Base-by-base conservation (phyloP, 1,284 basidiomycete species). In the Dichomitus squalens region DNA sequence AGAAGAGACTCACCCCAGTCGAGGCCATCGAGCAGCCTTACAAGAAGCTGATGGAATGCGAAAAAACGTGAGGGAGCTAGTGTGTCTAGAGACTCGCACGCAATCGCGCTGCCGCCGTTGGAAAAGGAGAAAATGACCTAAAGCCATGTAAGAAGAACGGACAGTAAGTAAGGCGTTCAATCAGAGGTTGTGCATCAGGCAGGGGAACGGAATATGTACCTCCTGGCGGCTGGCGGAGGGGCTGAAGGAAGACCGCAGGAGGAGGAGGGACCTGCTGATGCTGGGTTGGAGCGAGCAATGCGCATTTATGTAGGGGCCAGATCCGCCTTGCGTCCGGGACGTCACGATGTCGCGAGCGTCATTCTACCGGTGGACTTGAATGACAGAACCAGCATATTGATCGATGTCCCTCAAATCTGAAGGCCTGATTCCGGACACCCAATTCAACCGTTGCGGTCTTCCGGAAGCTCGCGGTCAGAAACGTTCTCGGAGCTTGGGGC, bases 1-100 rank as follows among this genome's bases (percentile, higher is more conserved):
- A 36, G 18, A n/a, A 36, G 4, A 11, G 20, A 63, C 65, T 27
- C 46, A 70, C 72, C 71, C 68, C 61, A 63, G 60, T 55, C 66
- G 74, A 75, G 72, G 65, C 72, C 74, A 61, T 66, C 73, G 64
- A 66, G 68, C 73, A 73, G 68, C 73, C 74, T 73, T 73, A 75
- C 73, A 75, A 73, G 73, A 75, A 75, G 73, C 73, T 61, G 69
- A 75, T 75, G 73, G 72, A 74, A 73, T 67, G 72, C 61, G 64
- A 63, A 64, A 61, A 66, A 64, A 60, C 64, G 68, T 65, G 70
- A 71, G 68, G 66, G 70, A 71, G 59, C 68, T 68, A 56, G 58
- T 52, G 66, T 46, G 64, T 49, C 38, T 57, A 61, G 63, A 66
- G 60, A 63, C 36, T 55, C 61, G 53, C 57, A 53, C 60, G 61